Percentiles rank a stretch among this genome's conserved stretches.
phyloP scores from a whole-genome alignment of 78 protist genomes.

The Thecamonas trahens region DNA sequence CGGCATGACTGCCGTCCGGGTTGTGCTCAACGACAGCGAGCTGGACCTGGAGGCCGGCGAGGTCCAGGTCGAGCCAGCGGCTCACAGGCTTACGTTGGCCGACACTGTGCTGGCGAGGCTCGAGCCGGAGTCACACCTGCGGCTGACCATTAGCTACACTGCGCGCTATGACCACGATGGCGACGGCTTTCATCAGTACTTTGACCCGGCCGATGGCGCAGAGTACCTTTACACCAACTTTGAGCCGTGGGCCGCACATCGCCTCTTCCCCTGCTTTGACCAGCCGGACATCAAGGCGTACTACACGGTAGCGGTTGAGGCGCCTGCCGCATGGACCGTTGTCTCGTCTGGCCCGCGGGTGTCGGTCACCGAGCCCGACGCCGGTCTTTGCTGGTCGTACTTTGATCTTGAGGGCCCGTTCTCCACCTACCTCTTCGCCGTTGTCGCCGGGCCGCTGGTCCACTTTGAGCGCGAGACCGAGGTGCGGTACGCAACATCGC shows the following conservation, averaged over 20 bases:
- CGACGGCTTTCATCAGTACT: slow-evolving; percentile 3
- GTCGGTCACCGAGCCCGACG: too few relatives aligned
- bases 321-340: slow-evolving; percentile 1
- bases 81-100: too few relatives aligned
- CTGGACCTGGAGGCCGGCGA: too few relatives aligned
- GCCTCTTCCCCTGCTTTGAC: slow-evolving; percentile 21
- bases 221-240: slow-evolving; percentile 9
- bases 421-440: slow-evolving; percentile 1
- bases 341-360: too few relatives aligned
- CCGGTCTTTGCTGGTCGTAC: not conserved
- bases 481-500: too few relatives aligned
- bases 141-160: too few relatives aligned
- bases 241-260: slow-evolving; percentile 8
- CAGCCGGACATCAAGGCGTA: slow-evolving; percentile 4
- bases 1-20: too few relatives aligned
- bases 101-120: too few relatives aligned
- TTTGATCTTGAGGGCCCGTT: not conserved
- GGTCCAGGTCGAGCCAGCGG: too few relatives aligned
- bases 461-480: not conserved
- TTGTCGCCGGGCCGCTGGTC: slow-evolving; percentile 1
- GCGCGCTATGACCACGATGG: slow-evolving; percentile 1
- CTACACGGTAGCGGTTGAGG: not conserved
- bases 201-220: not conserved
- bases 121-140: too few relatives aligned
- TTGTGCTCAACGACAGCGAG: too few relatives aligned